phyloP scores from a whole-genome alignment of 805 yeast species.

The Pichia californica region DNA sequence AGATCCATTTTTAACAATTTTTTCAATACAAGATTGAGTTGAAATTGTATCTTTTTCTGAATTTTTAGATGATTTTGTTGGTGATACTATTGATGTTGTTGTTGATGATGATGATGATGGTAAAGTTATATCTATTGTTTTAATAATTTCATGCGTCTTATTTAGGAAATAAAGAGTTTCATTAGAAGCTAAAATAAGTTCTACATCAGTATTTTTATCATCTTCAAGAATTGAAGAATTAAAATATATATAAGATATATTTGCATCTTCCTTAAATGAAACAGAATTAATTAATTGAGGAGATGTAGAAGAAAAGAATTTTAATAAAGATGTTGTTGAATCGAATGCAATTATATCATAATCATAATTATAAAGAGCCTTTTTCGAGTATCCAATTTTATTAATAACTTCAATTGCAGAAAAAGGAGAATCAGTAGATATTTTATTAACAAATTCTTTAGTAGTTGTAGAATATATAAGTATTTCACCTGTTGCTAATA shows the following conservation, averaged over 20 bases:
- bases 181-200: conserved; percentile 9
- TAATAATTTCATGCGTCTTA: conserved; percentile 2
- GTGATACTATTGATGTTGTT: neutral
- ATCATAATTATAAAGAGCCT: conserved; percentile 9
- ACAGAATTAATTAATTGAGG: conserved; percentile 16
- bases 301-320: conserved; percentile 21
- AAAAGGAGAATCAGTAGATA: conserved; percentile 28
- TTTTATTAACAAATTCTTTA: conserved; percentile 33
- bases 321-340: conserved; percentile 20
- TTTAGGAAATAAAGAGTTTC: conserved; percentile 6
- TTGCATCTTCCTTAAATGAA: conserved; percentile 13
- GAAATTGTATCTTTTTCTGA: neutral
- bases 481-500: conserved; percentile 32
- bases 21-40: neutral
- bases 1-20: conserved; percentile 5
- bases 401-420: conserved; percentile 21
- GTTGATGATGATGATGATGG: neutral
- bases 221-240: neutral
- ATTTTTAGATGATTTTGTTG: conserved; percentile 1
- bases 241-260: conserved; percentile 3
- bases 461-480: conserved; percentile 38
- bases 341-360: conserved; percentile 27
- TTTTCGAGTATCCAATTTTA: neutral
- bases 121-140: conserved; percentile 15
- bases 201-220: neutral